Base-by-base conservation (phyloP, 73 alveolate species). In the Effrenium voratum region DNA sequence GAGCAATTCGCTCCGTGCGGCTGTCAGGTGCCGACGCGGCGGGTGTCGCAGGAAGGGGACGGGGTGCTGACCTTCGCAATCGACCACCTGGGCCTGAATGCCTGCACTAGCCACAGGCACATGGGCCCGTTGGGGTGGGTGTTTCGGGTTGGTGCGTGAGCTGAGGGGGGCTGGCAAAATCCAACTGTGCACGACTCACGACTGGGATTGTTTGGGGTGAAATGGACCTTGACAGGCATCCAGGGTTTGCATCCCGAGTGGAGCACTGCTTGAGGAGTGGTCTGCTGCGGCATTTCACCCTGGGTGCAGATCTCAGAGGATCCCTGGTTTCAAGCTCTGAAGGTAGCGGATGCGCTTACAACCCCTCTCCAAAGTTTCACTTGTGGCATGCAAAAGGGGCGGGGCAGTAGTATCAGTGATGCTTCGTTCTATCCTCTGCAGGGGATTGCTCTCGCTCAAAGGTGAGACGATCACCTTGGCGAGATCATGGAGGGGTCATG, bases 401-500 rank as follows among this genome's bases (percentile, higher is more conserved):
- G 26, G 63, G 8, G 63, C 8, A 52, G 63, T 19, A 12, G 8
- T 8, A 52, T 52, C 63, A 52, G 63, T 52, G 19, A 19, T 12
- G 26, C 19, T 19, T 8, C 63, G 63, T 52, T 52, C 26, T 52
- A 52, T 12, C 63, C 8, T 52, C 26, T 52, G 8, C 63, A 52
- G 63, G 26, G 19, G 19, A 32, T 10, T 24, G 22, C 77, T 16
- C n/a, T 50, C 26, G 84, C 66, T 1, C n/a, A n/a, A n/a, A 79
- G 95, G 95, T 44, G 95, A 59, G 73, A 87, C 60, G 85, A 63
- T 87, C 24, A 41, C 91, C 36, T 81, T 91, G 34, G 90, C 45
- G 36, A n/a, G 98, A 19, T 70, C 98, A 3, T 91, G 98, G 98
- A n/a, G 98, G n/a, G 98, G 90, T 24, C 98, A 91, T 60, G 98